A percentile compares a stretch with the other conserved stretches of the same genome.
phyloP scores from a whole-genome alignment of 1,284 basidiomycete genomes.

The Coniferiporia sulphurascens region DNA sequence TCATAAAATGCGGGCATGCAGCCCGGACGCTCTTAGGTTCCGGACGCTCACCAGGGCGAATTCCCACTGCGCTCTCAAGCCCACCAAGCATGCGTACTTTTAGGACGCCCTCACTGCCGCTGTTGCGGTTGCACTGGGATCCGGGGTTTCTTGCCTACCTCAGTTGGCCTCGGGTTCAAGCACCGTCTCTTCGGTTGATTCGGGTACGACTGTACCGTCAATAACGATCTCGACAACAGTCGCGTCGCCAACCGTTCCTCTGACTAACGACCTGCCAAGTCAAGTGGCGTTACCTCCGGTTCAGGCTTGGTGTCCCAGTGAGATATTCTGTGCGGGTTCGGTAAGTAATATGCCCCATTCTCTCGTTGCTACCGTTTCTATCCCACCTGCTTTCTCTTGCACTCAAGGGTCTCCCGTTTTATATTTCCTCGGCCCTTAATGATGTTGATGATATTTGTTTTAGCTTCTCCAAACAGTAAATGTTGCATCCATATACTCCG shows the following conservation, averaged over 20 bases:
- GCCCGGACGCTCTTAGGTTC: no score
- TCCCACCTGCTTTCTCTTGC: not conserved
- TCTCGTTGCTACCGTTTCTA: not conserved
- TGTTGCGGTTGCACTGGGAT: not conserved
- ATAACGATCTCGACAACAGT: conserved; percentile 53
- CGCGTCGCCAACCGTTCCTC: conserved; percentile 57
- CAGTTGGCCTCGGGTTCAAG: conserved; percentile 9
- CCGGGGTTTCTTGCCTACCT: conserved; percentile 3
- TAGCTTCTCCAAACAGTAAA: conserved; percentile 81
- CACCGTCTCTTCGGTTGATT: conserved; percentile 15
- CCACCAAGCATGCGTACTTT: not conserved
- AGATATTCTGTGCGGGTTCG: conserved; percentile 78
- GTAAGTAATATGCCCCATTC: conserved; percentile 40
- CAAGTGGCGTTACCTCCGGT: conserved; percentile 65
- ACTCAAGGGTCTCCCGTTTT: not conserved
- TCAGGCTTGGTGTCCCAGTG: conserved; percentile 76
- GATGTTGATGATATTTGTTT: not conserved
- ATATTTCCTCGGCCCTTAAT: not conserved
- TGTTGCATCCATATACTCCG: conserved; percentile 68
- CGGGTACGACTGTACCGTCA: conserved; percentile 27
- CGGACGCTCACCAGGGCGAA: no score
- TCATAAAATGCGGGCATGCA: no score
- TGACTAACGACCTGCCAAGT: conserved; percentile 54
- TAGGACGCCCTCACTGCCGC: not conserved
- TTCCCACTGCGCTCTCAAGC: not conserved